phyloP scores from a whole-genome alignment of 2,329 filamentous ascomycete species.

The Penicillium brasilianum region DNA sequence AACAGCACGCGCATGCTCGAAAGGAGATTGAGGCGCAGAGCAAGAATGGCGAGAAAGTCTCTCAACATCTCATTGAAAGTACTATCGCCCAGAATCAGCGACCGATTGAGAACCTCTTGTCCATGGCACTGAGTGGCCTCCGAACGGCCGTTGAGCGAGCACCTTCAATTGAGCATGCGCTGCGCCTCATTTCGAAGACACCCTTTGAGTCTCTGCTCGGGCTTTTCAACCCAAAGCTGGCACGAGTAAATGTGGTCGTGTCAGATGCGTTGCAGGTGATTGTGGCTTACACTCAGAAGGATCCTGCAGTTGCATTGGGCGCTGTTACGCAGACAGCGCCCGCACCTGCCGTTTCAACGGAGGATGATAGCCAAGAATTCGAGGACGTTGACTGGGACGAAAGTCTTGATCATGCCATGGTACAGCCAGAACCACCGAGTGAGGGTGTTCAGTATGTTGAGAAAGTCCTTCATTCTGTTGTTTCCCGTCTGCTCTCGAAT shows the following conservation, averaged over 20 bases:
- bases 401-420: slow-evolving; percentile 52
- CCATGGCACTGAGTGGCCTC: slow-evolving; percentile 58
- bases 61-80: slow-evolving; percentile 54
- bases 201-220: slow-evolving; percentile 55
- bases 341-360: slow-evolving; percentile 37
- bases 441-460: slow-evolving; percentile 43
- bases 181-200: slow-evolving; percentile 50
- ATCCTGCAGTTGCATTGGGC: slow-evolving; percentile 27
- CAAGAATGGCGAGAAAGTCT: slow-evolving; percentile 47
- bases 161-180: slow-evolving; percentile 47
- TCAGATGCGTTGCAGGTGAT: slow-evolving; percentile 57
- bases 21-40: slow-evolving; percentile 63
- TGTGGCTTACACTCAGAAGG: slow-evolving; percentile 46
- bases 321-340: slow-evolving; percentile 25
- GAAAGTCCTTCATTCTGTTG: slow-evolving; percentile 52
- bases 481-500: slow-evolving; percentile 63
- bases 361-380: slow-evolving; percentile 69
- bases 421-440: slow-evolving; percentile 34
- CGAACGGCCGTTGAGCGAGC: slow-evolving; percentile 53
- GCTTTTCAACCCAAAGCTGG: slow-evolving; percentile 57
- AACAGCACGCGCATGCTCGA: slow-evolving; percentile 61
- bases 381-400: slow-evolving; percentile 59
- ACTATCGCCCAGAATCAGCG: slow-evolving; percentile 63
- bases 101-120: slow-evolving; percentile 60
- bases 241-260: slow-evolving; percentile 52